These are phyloP conservation scores for Ophiosphaerella herpotricha DNA, from an alignment of 2,329 filamentous ascomycete species.

Conservation along the genomic window DNA sequence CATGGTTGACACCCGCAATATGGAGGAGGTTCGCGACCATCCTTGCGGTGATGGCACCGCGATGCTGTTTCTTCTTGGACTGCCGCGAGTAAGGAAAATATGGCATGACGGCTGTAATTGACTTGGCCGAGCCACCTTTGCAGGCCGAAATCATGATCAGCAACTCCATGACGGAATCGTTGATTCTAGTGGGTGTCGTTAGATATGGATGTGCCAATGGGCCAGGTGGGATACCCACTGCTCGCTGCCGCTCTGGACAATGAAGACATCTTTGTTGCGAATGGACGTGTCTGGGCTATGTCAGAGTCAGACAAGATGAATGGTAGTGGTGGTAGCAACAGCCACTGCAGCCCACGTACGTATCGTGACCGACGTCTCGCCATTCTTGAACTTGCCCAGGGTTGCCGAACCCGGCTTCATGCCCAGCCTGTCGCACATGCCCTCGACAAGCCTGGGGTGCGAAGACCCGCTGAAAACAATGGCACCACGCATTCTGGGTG, in stretches of 20 bases:
- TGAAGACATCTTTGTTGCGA: conserved; percentile 97
- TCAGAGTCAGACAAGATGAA: conserved; percentile 13
- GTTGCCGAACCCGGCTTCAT: conserved; percentile 63
- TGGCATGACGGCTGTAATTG: conserved; percentile 90
- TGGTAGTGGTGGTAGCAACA: neutral
- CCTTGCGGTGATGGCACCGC: conserved; percentile 92
- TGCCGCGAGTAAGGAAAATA: conserved; percentile 99
- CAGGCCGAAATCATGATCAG: conserved; percentile 99
- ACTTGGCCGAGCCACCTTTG: conserved; percentile 96
- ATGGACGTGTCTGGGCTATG: conserved; percentile 65
- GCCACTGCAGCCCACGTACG: conserved; percentile 46
- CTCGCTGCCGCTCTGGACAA: conserved; percentile 93
- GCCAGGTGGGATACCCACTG: conserved; percentile 53
- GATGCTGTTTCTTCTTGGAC: conserved; percentile 98
- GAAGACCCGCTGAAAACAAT: conserved; percentile 71
- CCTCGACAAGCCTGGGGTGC: conserved; percentile 66
- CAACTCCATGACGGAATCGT: conserved; percentile 98
- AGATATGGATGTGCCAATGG: conserved; percentile 18
- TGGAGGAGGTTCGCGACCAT: conserved; percentile 95
- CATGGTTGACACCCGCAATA: conserved; percentile 93
- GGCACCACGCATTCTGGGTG: conserved; percentile 64
- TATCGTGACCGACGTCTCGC: conserved; percentile 71
- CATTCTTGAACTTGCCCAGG: conserved; percentile 70
- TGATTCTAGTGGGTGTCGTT: conserved; percentile 64
- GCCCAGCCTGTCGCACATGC: conserved; percentile 69